These are phyloP conservation scores for Cardamine chenopodiifolia DNA, from an alignment of 345 rosid genomes.

Conservation along the genomic window DNA sequence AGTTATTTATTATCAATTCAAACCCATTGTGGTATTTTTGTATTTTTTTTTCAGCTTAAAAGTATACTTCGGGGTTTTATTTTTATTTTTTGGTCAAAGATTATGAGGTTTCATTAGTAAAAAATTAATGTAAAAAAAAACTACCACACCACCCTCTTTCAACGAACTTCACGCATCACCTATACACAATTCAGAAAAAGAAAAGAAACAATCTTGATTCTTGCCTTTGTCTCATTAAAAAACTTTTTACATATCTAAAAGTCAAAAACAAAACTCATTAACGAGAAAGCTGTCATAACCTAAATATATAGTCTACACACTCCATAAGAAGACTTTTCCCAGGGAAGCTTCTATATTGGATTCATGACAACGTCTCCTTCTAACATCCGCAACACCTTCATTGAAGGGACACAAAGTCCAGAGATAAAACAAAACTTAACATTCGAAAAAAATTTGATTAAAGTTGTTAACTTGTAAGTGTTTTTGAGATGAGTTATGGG, in stretches of 20 bases:
- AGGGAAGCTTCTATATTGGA: slow-evolving; percentile 35
- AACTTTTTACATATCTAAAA: slow-evolving; percentile 17
- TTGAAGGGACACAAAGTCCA: slow-evolving; percentile 18
- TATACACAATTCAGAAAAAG: neutral
- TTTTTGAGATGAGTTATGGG: slow-evolving; percentile 18
- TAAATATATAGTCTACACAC: slow-evolving; percentile 27
- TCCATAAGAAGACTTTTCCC: slow-evolving; percentile 6
- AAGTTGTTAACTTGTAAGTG: neutral
- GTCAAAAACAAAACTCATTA: slow-evolving; percentile 9
- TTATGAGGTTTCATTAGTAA: no score
- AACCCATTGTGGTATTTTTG: no score
- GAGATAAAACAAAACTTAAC: neutral
- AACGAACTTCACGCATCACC: neutral
- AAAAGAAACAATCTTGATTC: slow-evolving; percentile 14
- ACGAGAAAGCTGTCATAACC: slow-evolving; percentile 16
- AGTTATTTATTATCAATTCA: no score
- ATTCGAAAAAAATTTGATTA: neutral
- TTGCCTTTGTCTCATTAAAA: slow-evolving; percentile 19
- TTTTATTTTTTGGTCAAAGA: no score
- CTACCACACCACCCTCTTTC: neutral
- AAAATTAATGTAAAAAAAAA: neutral
- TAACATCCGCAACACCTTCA: slow-evolving; percentile 84
- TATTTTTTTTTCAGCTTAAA: no score
- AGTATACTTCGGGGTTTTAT: no score
- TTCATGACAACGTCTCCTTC: slow-evolving; percentile 64